Evolutionary conservation across 352 stramenopile species (phyloP).

Genomic region (Globisporangium paddicum): DNA sequence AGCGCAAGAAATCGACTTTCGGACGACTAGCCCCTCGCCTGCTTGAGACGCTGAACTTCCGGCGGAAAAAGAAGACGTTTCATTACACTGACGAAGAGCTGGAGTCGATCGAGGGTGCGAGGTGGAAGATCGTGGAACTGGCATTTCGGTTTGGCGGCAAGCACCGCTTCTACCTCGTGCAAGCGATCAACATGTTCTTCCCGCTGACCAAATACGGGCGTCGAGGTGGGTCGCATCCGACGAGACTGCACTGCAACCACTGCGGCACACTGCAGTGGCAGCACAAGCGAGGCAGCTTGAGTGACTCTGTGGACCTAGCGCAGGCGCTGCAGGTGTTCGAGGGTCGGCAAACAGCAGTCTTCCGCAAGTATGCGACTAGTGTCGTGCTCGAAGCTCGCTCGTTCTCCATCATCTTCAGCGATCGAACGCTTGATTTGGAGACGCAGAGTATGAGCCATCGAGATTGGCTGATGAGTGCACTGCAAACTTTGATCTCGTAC

Average conservation of each 20-base stretch:
- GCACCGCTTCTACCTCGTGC: constrained; percentile 80
- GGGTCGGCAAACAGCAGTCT: constrained; percentile 66
- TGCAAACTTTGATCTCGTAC: constrained; percentile 74
- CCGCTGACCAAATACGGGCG: constrained; percentile 78
- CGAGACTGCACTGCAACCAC: constrained; percentile 73
- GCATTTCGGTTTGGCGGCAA: constrained; percentile 83
- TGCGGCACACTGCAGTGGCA: constrained; percentile 84
- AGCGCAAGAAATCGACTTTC: constrained; percentile 52
- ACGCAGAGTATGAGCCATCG: constrained; percentile 69
- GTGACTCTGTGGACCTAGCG: constrained; percentile 65
- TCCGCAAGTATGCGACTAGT: constrained; percentile 64
- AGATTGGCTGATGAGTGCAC: constrained; percentile 77
- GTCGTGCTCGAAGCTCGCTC: constrained; percentile 43
- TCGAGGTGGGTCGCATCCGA: constrained; percentile 60
- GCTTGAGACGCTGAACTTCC: constrained; percentile 51
- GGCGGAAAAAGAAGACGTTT: constrained; percentile 69
- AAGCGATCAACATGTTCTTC: constrained; percentile 86
- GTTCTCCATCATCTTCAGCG: constrained; percentile 70
- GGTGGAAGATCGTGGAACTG: constrained; percentile 86
- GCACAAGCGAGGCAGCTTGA: constrained; percentile 75
- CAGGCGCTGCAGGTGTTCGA: constrained; percentile 66
- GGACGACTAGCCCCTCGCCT: constrained; percentile 54
- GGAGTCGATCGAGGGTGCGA: constrained; percentile 67
- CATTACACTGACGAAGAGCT: constrained; percentile 79
- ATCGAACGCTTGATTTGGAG: constrained; percentile 77